phyloP scores from a whole-genome alignment of 2,329 filamentous ascomycete species.

The Lasiodiplodia sp. region DNA sequence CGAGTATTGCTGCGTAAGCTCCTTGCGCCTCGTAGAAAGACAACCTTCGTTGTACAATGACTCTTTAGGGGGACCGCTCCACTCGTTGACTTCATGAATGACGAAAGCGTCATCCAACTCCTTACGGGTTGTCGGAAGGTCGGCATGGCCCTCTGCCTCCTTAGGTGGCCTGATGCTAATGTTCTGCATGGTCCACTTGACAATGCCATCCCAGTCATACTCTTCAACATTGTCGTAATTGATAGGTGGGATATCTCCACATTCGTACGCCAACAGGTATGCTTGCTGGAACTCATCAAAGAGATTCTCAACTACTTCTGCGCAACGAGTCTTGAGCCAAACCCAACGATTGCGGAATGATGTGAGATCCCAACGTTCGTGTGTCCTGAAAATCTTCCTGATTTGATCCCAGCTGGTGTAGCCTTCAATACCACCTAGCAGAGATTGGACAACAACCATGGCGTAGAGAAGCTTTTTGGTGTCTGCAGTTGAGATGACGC shows the following conservation, averaged over 20 bases:
- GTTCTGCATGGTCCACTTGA: constrained; percentile 70
- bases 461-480: constrained; percentile 42
- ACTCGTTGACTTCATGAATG: constrained; percentile 48
- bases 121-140: constrained; percentile 37
- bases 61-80: constrained; percentile 60
- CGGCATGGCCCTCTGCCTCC: constrained; percentile 3
- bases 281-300: constrained; percentile 69
- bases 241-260: constrained; percentile 65
- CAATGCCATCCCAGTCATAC: constrained; percentile 73
- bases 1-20: constrained; percentile 32
- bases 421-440: constrained; percentile 47
- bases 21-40: constrained; percentile 53
- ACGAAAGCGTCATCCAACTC: constrained; percentile 55
- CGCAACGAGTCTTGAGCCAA: constrained; percentile 44
- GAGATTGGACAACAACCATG: constrained; percentile 41
- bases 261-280: constrained; percentile 72
- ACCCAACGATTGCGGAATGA: constrained; percentile 49
- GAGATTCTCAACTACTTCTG: constrained; percentile 61
- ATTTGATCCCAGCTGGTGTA: constrained; percentile 51
- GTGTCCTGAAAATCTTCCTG: constrained; percentile 46
- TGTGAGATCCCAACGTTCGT: constrained; percentile 42
- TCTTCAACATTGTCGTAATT: constrained; percentile 68
- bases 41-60: constrained; percentile 53
- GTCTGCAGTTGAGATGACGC: constrained; percentile 22
- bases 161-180: constrained; percentile 32